phyloP scores from a whole-genome alignment of 1,139 yeast genomes.

The Eremothecium cymbalariae region DNA sequence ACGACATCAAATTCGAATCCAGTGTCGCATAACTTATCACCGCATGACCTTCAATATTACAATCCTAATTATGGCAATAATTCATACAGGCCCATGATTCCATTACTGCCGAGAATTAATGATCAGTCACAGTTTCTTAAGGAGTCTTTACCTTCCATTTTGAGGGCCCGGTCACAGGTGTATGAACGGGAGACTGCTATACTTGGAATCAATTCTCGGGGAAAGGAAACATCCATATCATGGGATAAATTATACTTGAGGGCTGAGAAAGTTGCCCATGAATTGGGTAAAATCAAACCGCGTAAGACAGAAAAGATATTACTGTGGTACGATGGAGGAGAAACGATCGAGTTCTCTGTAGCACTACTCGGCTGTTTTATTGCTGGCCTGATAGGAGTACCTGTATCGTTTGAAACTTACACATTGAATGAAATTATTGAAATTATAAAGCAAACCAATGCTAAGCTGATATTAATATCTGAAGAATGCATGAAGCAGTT shows the following conservation, averaged over 20 bases:
- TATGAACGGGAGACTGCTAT: constrained; percentile 67
- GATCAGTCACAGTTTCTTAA: constrained; percentile 41
- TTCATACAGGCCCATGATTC: constrained; percentile 38
- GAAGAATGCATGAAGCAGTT: constrained; percentile 66
- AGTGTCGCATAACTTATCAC: constrained; percentile 4
- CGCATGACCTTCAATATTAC: not conserved
- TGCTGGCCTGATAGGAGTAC: constrained; percentile 93
- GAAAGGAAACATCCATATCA: constrained; percentile 71
- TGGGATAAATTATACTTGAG: constrained; percentile 86
- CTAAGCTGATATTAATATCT: constrained; percentile 73
- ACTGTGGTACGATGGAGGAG: constrained; percentile 73
- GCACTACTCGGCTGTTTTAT: constrained; percentile 88
- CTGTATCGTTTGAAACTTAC: constrained; percentile 68
- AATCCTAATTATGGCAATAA: constrained; percentile 3
- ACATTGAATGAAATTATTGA: constrained; percentile 58
- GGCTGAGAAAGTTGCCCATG: constrained; percentile 85
- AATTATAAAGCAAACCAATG: constrained; percentile 64
- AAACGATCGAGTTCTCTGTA: constrained; percentile 74
- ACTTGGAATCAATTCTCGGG: constrained; percentile 62
- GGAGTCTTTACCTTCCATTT: constrained; percentile 61
- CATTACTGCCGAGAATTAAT: constrained; percentile 52
- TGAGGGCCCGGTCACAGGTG: constrained; percentile 61
- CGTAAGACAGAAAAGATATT: constrained; percentile 80
- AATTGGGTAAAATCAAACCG: constrained; percentile 61
- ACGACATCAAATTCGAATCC: constrained; percentile 25